Conservation (phyloP, 345 rosid genomes). For the Corymbia maculata region DNA sequence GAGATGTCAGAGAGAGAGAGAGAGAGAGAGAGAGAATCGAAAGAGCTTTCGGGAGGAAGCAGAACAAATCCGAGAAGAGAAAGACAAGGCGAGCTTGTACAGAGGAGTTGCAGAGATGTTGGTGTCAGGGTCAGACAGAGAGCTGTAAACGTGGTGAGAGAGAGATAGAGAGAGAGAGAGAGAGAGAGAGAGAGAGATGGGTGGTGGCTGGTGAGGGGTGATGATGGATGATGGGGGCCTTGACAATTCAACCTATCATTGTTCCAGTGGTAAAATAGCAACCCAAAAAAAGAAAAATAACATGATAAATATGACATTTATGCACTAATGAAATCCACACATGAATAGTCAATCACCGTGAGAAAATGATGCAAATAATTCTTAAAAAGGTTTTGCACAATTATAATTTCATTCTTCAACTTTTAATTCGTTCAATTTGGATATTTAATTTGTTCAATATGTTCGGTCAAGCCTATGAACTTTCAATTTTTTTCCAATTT, state of each 20-base stretch:
- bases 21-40: background rate
- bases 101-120: background rate
- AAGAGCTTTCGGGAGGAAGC: background rate
- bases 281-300: background rate
- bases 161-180: background rate
- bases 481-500: background rate
- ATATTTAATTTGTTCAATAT: background rate
- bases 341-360: background rate
- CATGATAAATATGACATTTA: background rate
- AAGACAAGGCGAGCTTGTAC: background rate
- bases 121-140: background rate
- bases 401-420: fast-evolving
- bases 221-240: background rate
- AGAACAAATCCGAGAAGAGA: background rate
- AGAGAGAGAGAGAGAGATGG: background rate
- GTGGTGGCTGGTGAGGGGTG: background rate
- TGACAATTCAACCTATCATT: background rate
- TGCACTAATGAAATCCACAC: background rate
- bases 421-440: too few relatives aligned
- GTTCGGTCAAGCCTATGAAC: fast-evolving
- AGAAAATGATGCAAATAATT: background rate
- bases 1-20: background rate
- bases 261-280: background rate
- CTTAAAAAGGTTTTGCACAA: background rate
- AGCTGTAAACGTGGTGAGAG: background rate